Evolutionary conservation across 176 grass and related monocot genomes (phyloP).

Genomic region (Oryza longistaminata): DNA sequence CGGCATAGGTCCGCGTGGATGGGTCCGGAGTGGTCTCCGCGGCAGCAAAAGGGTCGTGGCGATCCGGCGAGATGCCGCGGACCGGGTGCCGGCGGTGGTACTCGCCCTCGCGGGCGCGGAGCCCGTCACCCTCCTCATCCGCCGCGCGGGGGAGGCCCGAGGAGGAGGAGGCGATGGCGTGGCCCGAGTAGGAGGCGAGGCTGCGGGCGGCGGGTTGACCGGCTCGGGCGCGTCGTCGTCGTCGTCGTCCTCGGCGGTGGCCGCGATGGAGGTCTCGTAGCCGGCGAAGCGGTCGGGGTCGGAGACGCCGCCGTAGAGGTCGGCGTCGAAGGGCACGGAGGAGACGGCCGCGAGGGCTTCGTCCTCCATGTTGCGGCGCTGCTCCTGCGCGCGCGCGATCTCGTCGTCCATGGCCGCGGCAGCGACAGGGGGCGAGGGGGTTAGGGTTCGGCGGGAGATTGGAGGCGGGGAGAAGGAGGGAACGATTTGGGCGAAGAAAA

Average conservation of each 20-base stretch:
- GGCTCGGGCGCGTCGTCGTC: conserved; percentile 49
- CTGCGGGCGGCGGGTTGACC: conserved; percentile 52
- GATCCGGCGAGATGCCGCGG: conserved; percentile 80
- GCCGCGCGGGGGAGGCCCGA: conserved; percentile 51
- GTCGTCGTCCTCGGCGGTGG: conserved; percentile 28
- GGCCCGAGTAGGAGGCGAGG: conserved; percentile 71
- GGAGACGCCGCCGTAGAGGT: conserved; percentile 68
- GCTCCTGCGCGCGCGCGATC: conserved; percentile 38
- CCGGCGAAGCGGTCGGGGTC: conserved; percentile 75
- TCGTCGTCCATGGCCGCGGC: no score
- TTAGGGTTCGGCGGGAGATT: no score
- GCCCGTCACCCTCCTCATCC: conserved; percentile 46
- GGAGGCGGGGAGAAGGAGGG: no score
- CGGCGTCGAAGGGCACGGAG: conserved; percentile 81
- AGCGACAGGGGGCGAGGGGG: no score
- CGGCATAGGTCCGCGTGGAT: conserved; percentile 68
- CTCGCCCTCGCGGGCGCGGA: conserved; percentile 78
- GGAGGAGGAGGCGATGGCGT: conserved; percentile 45
- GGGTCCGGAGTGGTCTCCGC: conserved; percentile 89
- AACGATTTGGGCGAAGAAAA: no score
- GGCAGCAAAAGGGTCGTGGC: conserved; percentile 77
- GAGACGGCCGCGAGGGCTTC: conserved; percentile 44
- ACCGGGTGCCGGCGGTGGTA: conserved; percentile 67
- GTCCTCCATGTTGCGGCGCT: conserved; percentile 64
- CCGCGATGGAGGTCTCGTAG: conserved; percentile 88